Base-by-base conservation (phyloP, 768 basidiomycete genomes). In the Pleurotus pulmonarius region DNA sequence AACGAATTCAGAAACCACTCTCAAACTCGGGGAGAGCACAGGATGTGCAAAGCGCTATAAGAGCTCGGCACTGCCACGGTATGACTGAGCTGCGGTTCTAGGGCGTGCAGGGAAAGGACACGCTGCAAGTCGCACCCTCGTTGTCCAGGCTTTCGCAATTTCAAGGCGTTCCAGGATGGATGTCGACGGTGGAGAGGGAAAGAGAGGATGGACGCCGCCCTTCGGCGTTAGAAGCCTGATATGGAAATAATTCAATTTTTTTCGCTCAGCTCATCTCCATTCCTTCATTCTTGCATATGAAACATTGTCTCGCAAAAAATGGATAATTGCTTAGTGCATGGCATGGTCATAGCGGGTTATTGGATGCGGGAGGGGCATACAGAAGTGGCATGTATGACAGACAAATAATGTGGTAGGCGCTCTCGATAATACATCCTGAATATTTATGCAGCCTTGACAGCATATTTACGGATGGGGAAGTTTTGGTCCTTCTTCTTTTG, bases 401-500 rank as follows among this genome's bases (percentile, higher is more conserved):
- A 53, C 39, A 53, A 53, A 41, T 41, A 41, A 53, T 40, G 51
- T 22, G 51, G 8, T 11, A 53, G 25, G 39, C 39, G 51, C 51
- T 38, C 51, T 41, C 51, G 12, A 49, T 41, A n/a, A 53, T 53
- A 53, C 51, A 53, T 56, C 47, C 34, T 18, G 34, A 53, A 16
- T 6, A 56, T 44, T 62, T 58, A 72, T 84, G 74, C 88, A 79
- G 92, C 94, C 85, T 92, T 95, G 73, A 98, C 88, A 61, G 95
- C 94, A 75, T 88, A 99, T 78, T 94, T 96, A 73, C 95, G 83
- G 69, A 79, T 70, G 38, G 94, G 93, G 82, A 97, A 97, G 81
- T 97, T 94, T 65, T 82, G 80, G 59, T 94, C 88, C 83, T 90
- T 94, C 90, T 98, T 98, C 75, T 76, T 80, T 74, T 95, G 93